Base-by-base conservation (phyloP, 106 monocot species). In the Phalaenopsis aphrodite region DNA sequence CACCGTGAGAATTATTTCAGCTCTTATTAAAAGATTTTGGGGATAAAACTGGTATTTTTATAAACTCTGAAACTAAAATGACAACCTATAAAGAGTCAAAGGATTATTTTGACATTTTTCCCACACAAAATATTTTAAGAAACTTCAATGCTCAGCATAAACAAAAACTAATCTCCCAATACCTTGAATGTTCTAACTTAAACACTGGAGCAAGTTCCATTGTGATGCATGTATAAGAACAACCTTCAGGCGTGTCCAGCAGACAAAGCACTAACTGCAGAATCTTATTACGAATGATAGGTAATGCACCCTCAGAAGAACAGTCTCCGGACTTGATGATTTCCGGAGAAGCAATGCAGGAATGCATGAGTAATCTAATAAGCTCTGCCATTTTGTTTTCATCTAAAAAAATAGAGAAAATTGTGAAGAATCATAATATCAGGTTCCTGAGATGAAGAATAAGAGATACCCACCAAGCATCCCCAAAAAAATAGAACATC, bases 201-300 rank as follows among this genome's bases (percentile, higher is more conserved):
- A 94, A 99, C 56, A 82, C 83, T 56, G 92, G 94, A 77, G 74
- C 80, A 89, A 85, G 91, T 37, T 84, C 77, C 56, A 56, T 56
- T 42, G 79, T 75, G 81, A 89, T 80, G 23, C 16, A 42, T 72
- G 87, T 68, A 84, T 92, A 84, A 75, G 41, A 65, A 77, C 56
- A 52, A 80, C 86, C 78, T 24, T 65, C 47, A 76, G 79, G 90
- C 55, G 84, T 73, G 81, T 94, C 92, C 43, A 98, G 83, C 85
- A 94, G 84, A 72, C 82, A 84, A 48, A 92, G 88, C 78, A 93
- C 85, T 67, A 99, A 74, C 55, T 86, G 75, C 75, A 95, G 80
- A 67, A 91, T 78, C 37, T 79, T 88, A 52, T 87, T 75, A 65
- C 83, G 77, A 79, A 91, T 69, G 71, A 74, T 68, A 81, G 76